Percentiles rank a stretch among this genome's conserved stretches.
phyloP scores from a whole-genome alignment of 148 eudicot genomes.

The Rhododendron kiyosumense region DNA sequence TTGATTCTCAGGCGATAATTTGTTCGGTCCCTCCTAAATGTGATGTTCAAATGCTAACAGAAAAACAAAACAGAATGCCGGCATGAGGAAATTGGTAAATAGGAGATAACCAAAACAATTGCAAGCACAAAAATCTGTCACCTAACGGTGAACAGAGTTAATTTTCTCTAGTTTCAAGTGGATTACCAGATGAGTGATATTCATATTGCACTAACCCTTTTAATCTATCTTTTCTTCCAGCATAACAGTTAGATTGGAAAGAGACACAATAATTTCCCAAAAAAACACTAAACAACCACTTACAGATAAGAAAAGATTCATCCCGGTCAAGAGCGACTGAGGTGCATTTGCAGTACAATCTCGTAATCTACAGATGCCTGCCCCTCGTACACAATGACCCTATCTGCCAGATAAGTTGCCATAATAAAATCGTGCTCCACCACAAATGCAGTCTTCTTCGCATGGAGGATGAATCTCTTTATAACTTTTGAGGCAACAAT shows the following conservation, averaged over 20 bases:
- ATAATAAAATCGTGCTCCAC: slow-evolving; percentile 97
- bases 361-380: slow-evolving; percentile 72
- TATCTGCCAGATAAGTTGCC: slow-evolving; percentile 94
- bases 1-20: slow-evolving; percentile 88
- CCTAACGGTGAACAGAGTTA: background rate
- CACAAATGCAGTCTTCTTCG: slow-evolving; percentile 93
- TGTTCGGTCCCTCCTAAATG: slow-evolving; percentile 92
- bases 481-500: slow-evolving; percentile 96
- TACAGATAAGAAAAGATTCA: slow-evolving; percentile 94
- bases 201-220: background rate
- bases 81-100: background rate
- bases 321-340: slow-evolving; percentile 83
- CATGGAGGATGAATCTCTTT: slow-evolving; percentile 89
- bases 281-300: slow-evolving; percentile 17
- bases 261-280: background rate
- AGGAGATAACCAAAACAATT: background rate
- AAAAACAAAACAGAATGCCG: background rate
- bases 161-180: background rate
- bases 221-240: background rate
- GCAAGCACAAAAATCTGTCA: background rate
- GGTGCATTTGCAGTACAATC: slow-evolving; percentile 85
- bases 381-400: slow-evolving; percentile 92
- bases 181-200: background rate
- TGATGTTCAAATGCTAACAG: slow-evolving; percentile 79
- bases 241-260: background rate